Evolutionary conservation across 208 protist species (phyloP), one percentile per base, ranked within the genome.

Genomic region (Wallacemonas sp.): DNA sequence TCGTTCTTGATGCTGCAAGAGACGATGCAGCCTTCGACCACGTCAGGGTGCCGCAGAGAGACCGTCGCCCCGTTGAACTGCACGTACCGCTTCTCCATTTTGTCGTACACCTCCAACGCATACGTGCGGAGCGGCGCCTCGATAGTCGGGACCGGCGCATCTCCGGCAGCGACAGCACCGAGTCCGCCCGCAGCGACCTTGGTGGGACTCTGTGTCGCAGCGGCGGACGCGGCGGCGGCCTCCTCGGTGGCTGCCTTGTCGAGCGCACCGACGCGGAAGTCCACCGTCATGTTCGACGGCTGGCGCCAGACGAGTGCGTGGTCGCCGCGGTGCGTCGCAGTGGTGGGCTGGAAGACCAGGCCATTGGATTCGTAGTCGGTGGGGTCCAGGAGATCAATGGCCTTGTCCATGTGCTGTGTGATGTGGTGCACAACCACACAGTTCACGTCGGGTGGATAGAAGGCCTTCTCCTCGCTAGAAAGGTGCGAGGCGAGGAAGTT

Each of bases 31-130:
- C 89, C 89, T 59, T 86, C 77, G 34, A 94, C 81, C 30, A 92
- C 79, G 42, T 90, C 85, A 24, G 74, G 65, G 71, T 89, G 72
- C 17, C 70, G 73, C 41, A 94, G 75, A n/a, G 79, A 76, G 24
- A 92, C 83, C 15, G 81, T 84, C 29, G 81, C 83, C 34, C 75
- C 54, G 55, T 87, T 79, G 72, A 77, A 92, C 66, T 87, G 82
- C 45, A 77, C 78, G 70, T 92, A 94, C 52, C 79, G 68, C 79
- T 91, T 91, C 72, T 87, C 81, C 12, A 48, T 33, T 60, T 91
- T 92, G 68, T 94, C 83, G 74, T 92, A 94, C 48, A 90, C 85
- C 66, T 94, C 89, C 27, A 94, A 73, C 32, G 71, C 73, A 73
- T 78, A 92, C 29, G 70, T 81, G 55, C 81, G 81, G 3, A 55